These are phyloP conservation scores for Miamiensis avidus DNA, from an alignment of 169 alveolate species.

Conservation along the genomic window DNA sequence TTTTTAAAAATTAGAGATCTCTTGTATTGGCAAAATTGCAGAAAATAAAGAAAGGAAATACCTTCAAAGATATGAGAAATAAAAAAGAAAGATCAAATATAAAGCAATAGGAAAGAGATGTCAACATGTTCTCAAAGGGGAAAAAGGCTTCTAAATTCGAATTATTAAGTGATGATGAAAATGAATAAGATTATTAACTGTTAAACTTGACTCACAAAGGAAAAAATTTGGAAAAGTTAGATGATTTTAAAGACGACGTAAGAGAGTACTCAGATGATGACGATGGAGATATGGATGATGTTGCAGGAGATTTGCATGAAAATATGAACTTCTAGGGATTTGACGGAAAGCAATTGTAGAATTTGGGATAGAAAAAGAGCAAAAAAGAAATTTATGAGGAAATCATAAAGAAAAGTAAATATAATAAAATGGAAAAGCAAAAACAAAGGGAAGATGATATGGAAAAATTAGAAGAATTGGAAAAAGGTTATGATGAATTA, in stretches of 20 bases:
- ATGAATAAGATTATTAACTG: neutral
- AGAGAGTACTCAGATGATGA: constrained; percentile 8
- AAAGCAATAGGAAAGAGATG: too few relatives aligned
- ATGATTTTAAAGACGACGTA: constrained; percentile 10
- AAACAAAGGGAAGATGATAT: constrained; percentile 13
- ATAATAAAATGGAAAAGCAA: constrained; percentile 8
- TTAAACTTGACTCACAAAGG: constrained; percentile 23
- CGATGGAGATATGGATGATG: constrained; percentile 13
- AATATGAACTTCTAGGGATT: constrained; percentile 4
- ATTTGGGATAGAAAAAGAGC: neutral
- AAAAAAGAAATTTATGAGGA: constrained; percentile 20
- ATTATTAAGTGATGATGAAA: constrained; percentile 1
- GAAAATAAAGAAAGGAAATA: neutral
- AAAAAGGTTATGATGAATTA: constrained; percentile 3
- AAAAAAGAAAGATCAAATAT: neutral
- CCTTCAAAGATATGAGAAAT: neutral
- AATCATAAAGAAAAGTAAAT: constrained; percentile 12
- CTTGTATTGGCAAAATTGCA: neutral
- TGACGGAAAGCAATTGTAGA: neutral
- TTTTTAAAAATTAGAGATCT: too few relatives aligned
- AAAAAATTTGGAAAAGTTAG: neutral
- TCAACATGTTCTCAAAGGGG: neutral
- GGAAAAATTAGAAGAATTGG: neutral
- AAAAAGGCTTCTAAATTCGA: neutral
- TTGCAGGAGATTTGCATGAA: neutral